Conservation (phyloP, 1,139 yeast species). For the Suhomyces bokatorum region DNA sequence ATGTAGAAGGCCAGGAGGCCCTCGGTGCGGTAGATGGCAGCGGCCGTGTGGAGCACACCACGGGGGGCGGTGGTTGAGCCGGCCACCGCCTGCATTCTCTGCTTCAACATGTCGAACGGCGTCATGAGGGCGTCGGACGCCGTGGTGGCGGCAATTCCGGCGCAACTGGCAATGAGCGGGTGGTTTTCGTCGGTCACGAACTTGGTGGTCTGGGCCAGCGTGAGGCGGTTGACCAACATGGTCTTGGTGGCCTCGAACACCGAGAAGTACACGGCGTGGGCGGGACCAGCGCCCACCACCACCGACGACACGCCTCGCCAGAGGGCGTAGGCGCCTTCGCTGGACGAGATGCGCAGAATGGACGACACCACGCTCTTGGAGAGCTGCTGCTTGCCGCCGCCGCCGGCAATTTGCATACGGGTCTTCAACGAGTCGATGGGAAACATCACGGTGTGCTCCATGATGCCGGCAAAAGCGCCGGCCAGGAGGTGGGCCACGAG, state of each 20-base stretch:
- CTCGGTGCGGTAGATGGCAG: slow-evolving; percentile 63
- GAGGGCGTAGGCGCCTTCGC: slow-evolving; percentile 87
- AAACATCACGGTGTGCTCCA: slow-evolving; percentile 97
- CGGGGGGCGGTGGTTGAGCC: slow-evolving; percentile 14
- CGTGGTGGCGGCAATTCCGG: slow-evolving; percentile 93
- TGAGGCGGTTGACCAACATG: slow-evolving; percentile 43
- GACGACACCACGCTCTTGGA: slow-evolving; percentile 53
- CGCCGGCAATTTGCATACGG: slow-evolving; percentile 91
- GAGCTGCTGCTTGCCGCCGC: slow-evolving; percentile 35
- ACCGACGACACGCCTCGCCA: slow-evolving; percentile 97
- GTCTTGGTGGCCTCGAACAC: slow-evolving; percentile 89
- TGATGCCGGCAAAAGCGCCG: slow-evolving; percentile 97
- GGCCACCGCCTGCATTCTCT: slow-evolving; percentile 51
- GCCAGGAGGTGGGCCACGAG: slow-evolving; percentile 79
- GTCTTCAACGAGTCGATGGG: slow-evolving; percentile 96
- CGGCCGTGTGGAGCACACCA: slow-evolving; percentile 38
- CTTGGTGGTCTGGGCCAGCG: slow-evolving; percentile 33
- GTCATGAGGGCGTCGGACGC: slow-evolving; percentile 96
- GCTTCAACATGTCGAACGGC: slow-evolving; percentile 95
- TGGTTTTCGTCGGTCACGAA: slow-evolving; percentile 65
- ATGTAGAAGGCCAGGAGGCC: slow-evolving; percentile 85
- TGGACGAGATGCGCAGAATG: slow-evolving; percentile 71
- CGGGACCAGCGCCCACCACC: slow-evolving; percentile 98
- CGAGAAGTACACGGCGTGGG: slow-evolving; percentile 97
- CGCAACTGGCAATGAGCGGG: slow-evolving; percentile 78